These are phyloP conservation scores for Thozetella sp. DNA, from an alignment of 495 filamentous ascomycete species.

Conservation along the genomic window DNA sequence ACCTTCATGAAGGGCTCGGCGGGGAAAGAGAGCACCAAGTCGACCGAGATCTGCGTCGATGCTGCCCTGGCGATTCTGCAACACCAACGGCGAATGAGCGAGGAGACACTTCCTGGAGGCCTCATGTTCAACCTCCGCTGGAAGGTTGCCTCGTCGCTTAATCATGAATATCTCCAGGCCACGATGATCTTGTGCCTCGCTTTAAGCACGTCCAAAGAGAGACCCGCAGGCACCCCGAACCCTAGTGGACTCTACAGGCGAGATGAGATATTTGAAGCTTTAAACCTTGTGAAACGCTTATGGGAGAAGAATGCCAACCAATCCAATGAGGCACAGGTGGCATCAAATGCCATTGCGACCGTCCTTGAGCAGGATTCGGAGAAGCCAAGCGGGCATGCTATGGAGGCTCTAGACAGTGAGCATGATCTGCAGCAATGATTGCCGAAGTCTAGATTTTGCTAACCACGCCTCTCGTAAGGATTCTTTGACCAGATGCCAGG, in stretches of 20 bases:
- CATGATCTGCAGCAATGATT: background rate
- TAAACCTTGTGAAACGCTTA: background rate
- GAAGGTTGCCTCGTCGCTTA: slow-evolving; percentile 21
- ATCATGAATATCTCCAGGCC: slow-evolving; percentile 25
- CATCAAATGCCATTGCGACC: background rate
- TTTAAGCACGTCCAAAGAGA: background rate
- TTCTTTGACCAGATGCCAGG: background rate
- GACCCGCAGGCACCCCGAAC: background rate
- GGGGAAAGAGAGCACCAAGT: slow-evolving; percentile 22
- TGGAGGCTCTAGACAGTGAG: background rate
- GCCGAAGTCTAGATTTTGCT: background rate
- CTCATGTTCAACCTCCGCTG: slow-evolving; percentile 24
- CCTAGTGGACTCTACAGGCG: background rate
- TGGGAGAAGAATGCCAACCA: background rate
- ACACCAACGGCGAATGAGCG: slow-evolving; percentile 20
- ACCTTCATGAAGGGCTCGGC: slow-evolving; percentile 26
- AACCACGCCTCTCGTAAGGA: background rate
- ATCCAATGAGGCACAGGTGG: background rate
- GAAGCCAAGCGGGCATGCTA: background rate
- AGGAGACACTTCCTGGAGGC: slow-evolving; percentile 26
- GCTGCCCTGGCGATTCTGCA: slow-evolving; percentile 15
- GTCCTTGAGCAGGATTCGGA: background rate
- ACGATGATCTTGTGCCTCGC: slow-evolving; percentile 28
- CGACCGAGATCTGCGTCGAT: slow-evolving; percentile 19
- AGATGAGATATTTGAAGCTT: background rate